Percentiles rank a stretch among this genome's conserved stretches.
Conservation (phyloP, 129 eudicot genomes). For the Chrysanthemum lavandulifolium region DNA sequence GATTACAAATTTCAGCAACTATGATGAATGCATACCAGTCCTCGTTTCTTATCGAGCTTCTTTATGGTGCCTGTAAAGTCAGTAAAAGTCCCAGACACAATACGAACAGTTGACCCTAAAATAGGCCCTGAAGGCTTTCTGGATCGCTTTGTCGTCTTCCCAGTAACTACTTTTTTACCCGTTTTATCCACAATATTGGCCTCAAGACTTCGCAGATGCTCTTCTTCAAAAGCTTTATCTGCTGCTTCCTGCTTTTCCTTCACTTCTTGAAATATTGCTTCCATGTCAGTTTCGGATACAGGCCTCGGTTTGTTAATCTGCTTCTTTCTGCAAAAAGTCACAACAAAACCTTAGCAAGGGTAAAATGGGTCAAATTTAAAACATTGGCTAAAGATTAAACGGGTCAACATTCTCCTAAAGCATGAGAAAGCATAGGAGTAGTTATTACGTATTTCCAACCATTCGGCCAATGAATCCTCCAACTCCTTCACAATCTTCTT, state of each 20-base stretch:
- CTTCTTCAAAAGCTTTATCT: conserved; percentile 75
- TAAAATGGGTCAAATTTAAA: no score
- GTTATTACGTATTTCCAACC: conserved; percentile 84
- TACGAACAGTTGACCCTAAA: conserved; percentile 58
- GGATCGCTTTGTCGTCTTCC: conserved; percentile 26
- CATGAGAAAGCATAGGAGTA: neutral
- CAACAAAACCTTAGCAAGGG: neutral
- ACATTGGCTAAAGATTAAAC: no score
- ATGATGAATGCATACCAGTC: conserved; percentile 47
- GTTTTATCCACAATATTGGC: conserved; percentile 12
- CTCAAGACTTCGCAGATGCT: conserved; percentile 31
- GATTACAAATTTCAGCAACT: neutral
- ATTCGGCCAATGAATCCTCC: conserved; percentile 85
- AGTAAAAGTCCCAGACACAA: conserved; percentile 75
- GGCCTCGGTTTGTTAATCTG: conserved; percentile 89
- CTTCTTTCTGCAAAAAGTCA: conserved; percentile 43
- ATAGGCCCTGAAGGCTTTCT: conserved; percentile 43
- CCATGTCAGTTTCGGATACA: conserved; percentile 58
- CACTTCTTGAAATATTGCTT: conserved; percentile 63
- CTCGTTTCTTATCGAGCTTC: conserved; percentile 63
- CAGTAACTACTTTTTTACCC: conserved; percentile 23
- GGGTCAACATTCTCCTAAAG: no score
- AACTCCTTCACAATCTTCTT: conserved; percentile 73
- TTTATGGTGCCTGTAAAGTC: conserved; percentile 79
- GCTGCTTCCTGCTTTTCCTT: conserved; percentile 85